Conservation (phyloP, 768 basidiomycete species). For the Boletus huronensis region DNA sequence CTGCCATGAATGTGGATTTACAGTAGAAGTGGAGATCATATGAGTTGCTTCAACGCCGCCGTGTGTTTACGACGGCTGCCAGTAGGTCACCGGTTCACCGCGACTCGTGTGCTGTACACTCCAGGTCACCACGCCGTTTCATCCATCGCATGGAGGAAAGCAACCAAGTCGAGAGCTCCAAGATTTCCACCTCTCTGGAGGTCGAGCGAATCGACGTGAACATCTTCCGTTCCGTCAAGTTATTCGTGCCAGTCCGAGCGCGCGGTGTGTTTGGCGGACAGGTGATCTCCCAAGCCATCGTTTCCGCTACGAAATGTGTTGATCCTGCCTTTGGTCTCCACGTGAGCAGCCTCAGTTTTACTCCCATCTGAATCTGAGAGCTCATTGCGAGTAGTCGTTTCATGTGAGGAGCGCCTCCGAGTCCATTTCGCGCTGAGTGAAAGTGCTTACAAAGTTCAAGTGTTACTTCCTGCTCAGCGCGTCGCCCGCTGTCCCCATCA, state of each 20-base stretch:
- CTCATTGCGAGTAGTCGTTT: slow-evolving; percentile 45
- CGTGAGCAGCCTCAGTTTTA: slow-evolving; percentile 43
- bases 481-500: slow-evolving; percentile 66
- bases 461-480: slow-evolving; percentile 81
- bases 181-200: slow-evolving; percentile 71
- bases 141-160: slow-evolving; percentile 33
- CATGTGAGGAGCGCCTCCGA: slow-evolving; percentile 53
- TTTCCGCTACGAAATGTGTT: slow-evolving; percentile 76
- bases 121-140: too few species aligned
- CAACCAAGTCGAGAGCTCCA: slow-evolving; percentile 58
- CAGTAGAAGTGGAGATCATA: slow-evolving; percentile 83
- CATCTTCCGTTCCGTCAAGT: slow-evolving; percentile 72
- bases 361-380: not conserved
- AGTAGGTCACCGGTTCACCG: not conserved
- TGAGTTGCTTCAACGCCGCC: slow-evolving; percentile 28
- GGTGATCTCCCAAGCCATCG: slow-evolving; percentile 84
- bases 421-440: not conserved
- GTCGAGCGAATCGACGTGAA: slow-evolving; percentile 76
- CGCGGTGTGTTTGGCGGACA: slow-evolving; percentile 87
- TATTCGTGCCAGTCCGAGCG: slow-evolving; percentile 57
- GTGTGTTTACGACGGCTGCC: not conserved
- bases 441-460: slow-evolving; percentile 35
- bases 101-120: too few species aligned
- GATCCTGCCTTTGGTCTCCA: slow-evolving; percentile 62
- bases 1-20: slow-evolving; percentile 89